phyloP scores from a whole-genome alignment of 225 moss, liverwort and hornwort species.

The Pseudisothecium myosuroides region DNA sequence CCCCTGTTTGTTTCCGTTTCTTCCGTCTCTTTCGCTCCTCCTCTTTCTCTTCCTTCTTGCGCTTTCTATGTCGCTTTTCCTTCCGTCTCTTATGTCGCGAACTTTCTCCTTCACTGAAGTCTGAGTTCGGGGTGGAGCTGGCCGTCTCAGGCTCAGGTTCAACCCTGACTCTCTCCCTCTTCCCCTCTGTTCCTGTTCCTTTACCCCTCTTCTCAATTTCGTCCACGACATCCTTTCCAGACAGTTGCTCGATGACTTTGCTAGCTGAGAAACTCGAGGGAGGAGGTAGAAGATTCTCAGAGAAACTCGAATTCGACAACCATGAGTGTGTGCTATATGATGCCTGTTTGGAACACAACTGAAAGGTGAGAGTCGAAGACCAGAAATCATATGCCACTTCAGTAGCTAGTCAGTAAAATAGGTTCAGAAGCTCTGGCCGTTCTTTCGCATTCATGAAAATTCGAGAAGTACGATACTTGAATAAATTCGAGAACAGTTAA shows the following conservation, averaged over 20 bases:
- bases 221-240: slow-evolving; percentile 6
- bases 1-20: slow-evolving; percentile 22
- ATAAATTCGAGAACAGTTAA: background rate
- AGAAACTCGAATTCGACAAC: slow-evolving; percentile 73
- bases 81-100: slow-evolving; percentile 33
- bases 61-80: slow-evolving; percentile 42
- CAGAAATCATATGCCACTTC: background rate
- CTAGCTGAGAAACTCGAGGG: slow-evolving; percentile 8
- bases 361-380: background rate
- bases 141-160: slow-evolving; percentile 1
- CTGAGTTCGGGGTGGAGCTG: slow-evolving; percentile 25
- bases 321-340: slow-evolving; percentile 24
- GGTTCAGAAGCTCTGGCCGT: background rate
- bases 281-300: slow-evolving; percentile 53
- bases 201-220: slow-evolving; percentile 1
- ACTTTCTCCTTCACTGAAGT: slow-evolving; percentile 23
- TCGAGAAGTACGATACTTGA: background rate
- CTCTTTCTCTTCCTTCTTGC: slow-evolving; percentile 31
- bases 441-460: background rate
- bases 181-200: background rate
- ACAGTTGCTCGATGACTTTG: slow-evolving; percentile 16
- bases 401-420: background rate
- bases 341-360: slow-evolving; percentile 9
- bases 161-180: background rate
- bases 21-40: slow-evolving; percentile 37